A percentile compares a stretch with the other conserved stretches of the same genome.
Evolutionary conservation across 1,139 yeast genomes (phyloP).

Genomic region (Sugiyamaella pinicola): DNA sequence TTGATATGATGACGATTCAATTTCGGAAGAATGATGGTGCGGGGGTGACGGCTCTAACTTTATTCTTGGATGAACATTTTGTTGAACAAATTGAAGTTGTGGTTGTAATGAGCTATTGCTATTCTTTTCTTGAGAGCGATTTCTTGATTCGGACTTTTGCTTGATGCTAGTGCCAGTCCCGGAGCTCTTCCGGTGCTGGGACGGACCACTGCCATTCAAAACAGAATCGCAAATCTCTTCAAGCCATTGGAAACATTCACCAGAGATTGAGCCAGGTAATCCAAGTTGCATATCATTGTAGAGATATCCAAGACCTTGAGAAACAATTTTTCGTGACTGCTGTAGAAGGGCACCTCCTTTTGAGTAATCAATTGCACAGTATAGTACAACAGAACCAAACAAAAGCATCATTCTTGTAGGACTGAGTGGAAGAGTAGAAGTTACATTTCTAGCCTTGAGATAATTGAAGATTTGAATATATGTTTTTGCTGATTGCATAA

Average conservation of each 20-base stretch:
- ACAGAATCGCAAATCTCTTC: slow-evolving; percentile 35
- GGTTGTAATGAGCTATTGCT: background rate
- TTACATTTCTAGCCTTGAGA: slow-evolving; percentile 48
- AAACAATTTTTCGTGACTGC: slow-evolving; percentile 55
- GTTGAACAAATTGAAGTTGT: background rate
- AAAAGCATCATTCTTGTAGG: slow-evolving; percentile 69
- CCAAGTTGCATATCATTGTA: slow-evolving; percentile 34
- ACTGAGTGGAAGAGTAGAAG: slow-evolving; percentile 66
- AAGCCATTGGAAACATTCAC: slow-evolving; percentile 31
- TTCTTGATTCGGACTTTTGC: slow-evolving; percentile 9
- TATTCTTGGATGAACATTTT: background rate
- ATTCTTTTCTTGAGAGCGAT: slow-evolving; percentile 6
- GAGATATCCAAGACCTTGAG: slow-evolving; percentile 33
- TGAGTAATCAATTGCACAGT: slow-evolving; percentile 78
- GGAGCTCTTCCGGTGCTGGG: slow-evolving; percentile 13
- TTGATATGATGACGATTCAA: slow-evolving; percentile 10
- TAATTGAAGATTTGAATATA: slow-evolving; percentile 61
- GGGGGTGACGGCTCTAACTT: slow-evolving; percentile 8
- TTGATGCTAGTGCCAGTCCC: slow-evolving; percentile 1
- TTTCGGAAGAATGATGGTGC: background rate
- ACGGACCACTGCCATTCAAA: slow-evolving; percentile 24
- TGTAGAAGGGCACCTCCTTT: slow-evolving; percentile 80
- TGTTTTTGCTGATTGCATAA: slow-evolving; percentile 74
- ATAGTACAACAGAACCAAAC: slow-evolving; percentile 69
- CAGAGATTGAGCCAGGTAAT: slow-evolving; percentile 35